Evolutionary conservation across 768 basidiomycete genomes (phyloP).

Genomic region (Trametes elegans): DNA sequence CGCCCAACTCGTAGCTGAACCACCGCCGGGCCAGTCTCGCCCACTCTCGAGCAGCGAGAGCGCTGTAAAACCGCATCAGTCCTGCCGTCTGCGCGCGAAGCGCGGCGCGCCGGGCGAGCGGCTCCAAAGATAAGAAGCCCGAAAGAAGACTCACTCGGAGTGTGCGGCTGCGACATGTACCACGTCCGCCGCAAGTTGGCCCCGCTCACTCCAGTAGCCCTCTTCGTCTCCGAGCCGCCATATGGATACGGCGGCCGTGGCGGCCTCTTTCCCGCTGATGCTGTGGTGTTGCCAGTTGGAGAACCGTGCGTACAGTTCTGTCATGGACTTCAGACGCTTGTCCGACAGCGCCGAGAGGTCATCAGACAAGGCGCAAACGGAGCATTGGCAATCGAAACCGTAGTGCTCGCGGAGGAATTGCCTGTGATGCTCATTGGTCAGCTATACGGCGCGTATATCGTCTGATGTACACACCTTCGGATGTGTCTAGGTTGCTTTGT

Average conservation of each 20-base stretch:
- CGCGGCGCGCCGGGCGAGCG: background rate
- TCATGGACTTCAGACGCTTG: constrained; percentile 44
- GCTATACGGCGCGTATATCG: background rate
- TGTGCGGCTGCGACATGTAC: constrained; percentile 59
- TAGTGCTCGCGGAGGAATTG: constrained; percentile 49
- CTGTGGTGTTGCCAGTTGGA: constrained; percentile 45
- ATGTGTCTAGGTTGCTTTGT: constrained; percentile 52
- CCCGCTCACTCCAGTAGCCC: constrained; percentile 66
- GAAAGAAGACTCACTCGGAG: constrained; percentile 59
- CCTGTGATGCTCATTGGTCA: constrained; percentile 32
- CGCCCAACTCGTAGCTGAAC: constrained; percentile 56
- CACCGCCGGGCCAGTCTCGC: constrained; percentile 47
- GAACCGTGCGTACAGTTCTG: constrained; percentile 43
- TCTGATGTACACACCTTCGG: constrained; percentile 41
- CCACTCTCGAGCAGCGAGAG: constrained; percentile 48
- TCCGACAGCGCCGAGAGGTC: constrained; percentile 51
- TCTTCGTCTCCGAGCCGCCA: constrained; percentile 61
- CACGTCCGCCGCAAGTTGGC: constrained; percentile 59
- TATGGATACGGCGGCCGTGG: constrained; percentile 45
- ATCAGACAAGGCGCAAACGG: constrained; percentile 54
- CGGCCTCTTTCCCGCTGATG: constrained; percentile 50
- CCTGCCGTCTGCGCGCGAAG: background rate
- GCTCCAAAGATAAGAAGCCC: no score
- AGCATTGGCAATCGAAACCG: constrained; percentile 58
- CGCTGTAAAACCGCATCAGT: constrained; percentile 33